A percentile compares a stretch with the other conserved stretches of the same genome.
These are phyloP conservation scores for Kernera saxatilis DNA, from an alignment of 345 rosid genomes.

Conservation along the genomic window DNA sequence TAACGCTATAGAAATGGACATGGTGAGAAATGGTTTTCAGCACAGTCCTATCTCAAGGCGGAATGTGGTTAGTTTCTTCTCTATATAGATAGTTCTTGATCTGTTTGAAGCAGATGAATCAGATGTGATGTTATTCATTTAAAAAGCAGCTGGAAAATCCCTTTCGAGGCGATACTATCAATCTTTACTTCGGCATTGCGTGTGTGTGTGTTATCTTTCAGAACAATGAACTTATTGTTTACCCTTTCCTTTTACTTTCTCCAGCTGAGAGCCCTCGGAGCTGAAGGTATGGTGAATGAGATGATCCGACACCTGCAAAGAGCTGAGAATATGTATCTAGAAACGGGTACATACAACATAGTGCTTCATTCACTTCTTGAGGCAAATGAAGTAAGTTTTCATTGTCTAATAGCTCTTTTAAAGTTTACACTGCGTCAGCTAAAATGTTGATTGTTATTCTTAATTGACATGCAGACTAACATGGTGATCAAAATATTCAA, in stretches of 20 bases:
- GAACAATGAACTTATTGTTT: not conserved
- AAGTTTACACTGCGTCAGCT: slow-evolving; percentile 7
- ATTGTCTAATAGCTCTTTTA: not conserved
- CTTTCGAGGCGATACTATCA: not conserved
- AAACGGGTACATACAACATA: slow-evolving; percentile 44
- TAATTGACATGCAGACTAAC: slow-evolving; percentile 41
- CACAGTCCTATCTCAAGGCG: slow-evolving; percentile 57
- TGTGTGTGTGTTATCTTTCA: not conserved
- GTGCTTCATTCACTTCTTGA: slow-evolving; percentile 61
- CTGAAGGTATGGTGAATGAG: slow-evolving; percentile 70
- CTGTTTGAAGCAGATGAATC: not conserved
- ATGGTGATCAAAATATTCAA: slow-evolving; percentile 54
- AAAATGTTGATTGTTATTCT: slow-evolving; percentile 6
- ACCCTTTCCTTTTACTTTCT: slow-evolving; percentile 5
- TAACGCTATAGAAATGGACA: slow-evolving; percentile 63
- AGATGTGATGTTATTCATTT: not conserved
- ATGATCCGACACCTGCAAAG: slow-evolving; percentile 43
- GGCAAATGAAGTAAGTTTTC: slow-evolving; percentile 53
- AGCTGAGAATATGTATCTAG: slow-evolving; percentile 49
- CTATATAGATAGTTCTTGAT: not conserved
- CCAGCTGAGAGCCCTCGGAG: slow-evolving; percentile 74
- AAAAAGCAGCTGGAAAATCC: not conserved
- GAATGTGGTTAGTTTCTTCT: slow-evolving; percentile 52
- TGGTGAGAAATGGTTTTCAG: slow-evolving; percentile 58
- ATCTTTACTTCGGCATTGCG: not conserved